A percentile compares a stretch with the other conserved stretches of the same genome.
phyloP scores from a whole-genome alignment of 2,329 filamentous ascomycete genomes.

The Sporothrix inflata region DNA sequence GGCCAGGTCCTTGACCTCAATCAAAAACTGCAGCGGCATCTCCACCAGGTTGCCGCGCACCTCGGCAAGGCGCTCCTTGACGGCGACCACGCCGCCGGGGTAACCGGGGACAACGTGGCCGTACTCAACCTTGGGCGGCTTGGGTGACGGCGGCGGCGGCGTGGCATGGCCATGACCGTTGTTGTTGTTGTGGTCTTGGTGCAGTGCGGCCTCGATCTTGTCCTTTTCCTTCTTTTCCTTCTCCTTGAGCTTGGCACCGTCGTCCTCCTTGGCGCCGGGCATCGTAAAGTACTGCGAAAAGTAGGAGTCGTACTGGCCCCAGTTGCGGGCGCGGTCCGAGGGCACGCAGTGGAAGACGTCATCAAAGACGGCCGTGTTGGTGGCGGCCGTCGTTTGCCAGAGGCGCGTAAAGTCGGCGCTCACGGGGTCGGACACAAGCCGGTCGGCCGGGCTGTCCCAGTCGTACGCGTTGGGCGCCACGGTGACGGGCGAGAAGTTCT shows the following conservation, averaged over 20 bases:
- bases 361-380: constrained; percentile 80
- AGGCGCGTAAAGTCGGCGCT: constrained; percentile 67
- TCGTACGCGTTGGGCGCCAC: constrained; percentile 70
- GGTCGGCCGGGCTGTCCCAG: constrained; percentile 68
- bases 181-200: constrained; percentile 38
- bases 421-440: constrained; percentile 75
- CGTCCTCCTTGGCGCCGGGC: constrained; percentile 49
- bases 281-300: constrained; percentile 69
- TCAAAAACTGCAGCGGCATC: constrained; percentile 88
- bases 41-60: constrained; percentile 76
- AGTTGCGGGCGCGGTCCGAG: constrained; percentile 67
- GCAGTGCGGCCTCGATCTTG: constrained; percentile 43
- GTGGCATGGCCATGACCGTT: not conserved
- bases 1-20: constrained; percentile 80
- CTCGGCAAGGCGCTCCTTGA: constrained; percentile 67
- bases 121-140: constrained; percentile 67
- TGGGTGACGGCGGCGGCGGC: constrained; percentile 39
- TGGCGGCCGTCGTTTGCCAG: constrained; percentile 73
- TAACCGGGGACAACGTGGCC: constrained; percentile 87
- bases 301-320: constrained; percentile 74
- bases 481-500: constrained; percentile 76
- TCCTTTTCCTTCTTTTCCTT: constrained; percentile 43
- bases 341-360: constrained; percentile 82
- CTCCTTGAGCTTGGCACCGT: constrained; percentile 45
- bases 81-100: constrained; percentile 69